Evolutionary conservation across 2,329 filamentous ascomycete genomes (phyloP).

Genomic region (Incumbomyces delicatus): DNA sequence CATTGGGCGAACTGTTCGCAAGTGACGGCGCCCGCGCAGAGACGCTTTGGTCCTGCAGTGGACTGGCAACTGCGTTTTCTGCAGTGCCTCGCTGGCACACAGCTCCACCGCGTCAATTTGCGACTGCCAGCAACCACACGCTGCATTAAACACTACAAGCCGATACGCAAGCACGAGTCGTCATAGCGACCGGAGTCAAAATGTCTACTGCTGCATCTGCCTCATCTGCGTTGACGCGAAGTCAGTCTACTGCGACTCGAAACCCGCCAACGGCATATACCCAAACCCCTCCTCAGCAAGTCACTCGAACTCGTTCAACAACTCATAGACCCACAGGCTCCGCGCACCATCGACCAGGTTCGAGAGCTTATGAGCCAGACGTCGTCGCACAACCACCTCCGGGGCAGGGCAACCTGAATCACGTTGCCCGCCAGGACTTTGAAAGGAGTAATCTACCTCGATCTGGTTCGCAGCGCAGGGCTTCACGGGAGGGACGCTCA

Average conservation of each 20-base stretch:
- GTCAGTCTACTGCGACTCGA: slow-evolving; percentile 36
- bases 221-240: slow-evolving; percentile 39
- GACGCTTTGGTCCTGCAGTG: background rate
- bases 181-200: background rate
- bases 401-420: slow-evolving; percentile 40
- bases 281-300: slow-evolving; percentile 32
- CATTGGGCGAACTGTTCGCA: no score
- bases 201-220: slow-evolving; percentile 40
- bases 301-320: slow-evolving; percentile 38
- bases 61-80: background rate
- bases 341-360: slow-evolving; percentile 27
- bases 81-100: no score
- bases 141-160: background rate
- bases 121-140: background rate
- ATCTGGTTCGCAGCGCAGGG: slow-evolving; percentile 48
- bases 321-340: slow-evolving; percentile 32
- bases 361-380: slow-evolving; percentile 32
- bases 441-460: slow-evolving; percentile 60
- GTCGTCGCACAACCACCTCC: slow-evolving; percentile 34
- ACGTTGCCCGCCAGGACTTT: slow-evolving; percentile 58
- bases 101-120: slow-evolving; percentile 1
- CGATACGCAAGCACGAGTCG: background rate
- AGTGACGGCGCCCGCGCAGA: background rate
- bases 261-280: slow-evolving; percentile 35
- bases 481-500: slow-evolving; percentile 51